Conservation (phyloP, 345 rosid species). For the Hypericum androsaemum region DNA sequence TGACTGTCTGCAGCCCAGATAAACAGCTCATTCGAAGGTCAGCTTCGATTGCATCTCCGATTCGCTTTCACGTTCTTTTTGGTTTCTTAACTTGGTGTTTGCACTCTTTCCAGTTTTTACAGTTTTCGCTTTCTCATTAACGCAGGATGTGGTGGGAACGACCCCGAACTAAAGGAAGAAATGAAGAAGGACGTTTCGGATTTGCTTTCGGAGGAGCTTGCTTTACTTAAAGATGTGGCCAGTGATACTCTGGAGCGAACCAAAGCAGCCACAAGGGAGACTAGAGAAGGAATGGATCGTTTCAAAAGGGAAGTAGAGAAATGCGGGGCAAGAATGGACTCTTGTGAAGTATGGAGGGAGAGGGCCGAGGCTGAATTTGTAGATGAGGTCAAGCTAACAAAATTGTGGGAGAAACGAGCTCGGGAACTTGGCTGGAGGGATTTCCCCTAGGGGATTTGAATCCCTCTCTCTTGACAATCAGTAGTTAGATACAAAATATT, state of each 20-base stretch:
- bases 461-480: no score
- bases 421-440: constrained; percentile 28
- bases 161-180: constrained; percentile 28
- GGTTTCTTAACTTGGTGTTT: no score
- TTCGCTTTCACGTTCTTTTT: not conserved
- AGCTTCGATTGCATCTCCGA: constrained; percentile 3
- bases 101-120: not conserved
- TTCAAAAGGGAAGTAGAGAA: constrained; percentile 38
- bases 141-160: constrained; percentile 28
- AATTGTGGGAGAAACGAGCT: constrained; percentile 34
- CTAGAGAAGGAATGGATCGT: constrained; percentile 15
- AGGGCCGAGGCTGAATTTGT: constrained; percentile 25
- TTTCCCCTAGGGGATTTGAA: no score
- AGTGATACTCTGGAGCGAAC: constrained; percentile 25
- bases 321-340: constrained; percentile 24
- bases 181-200: constrained; percentile 23
- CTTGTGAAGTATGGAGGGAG: constrained; percentile 37
- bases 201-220: constrained; percentile 31
- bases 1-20: constrained; percentile 18
- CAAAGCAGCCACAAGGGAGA: constrained; percentile 8
- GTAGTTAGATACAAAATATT: no score
- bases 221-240: constrained; percentile 25
- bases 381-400: constrained; percentile 26
- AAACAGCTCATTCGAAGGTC: constrained; percentile 24
- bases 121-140: not conserved